Conservation (phyloP, 2,329 filamentous ascomycete genomes). For the Monosporascus sp. region DNA sequence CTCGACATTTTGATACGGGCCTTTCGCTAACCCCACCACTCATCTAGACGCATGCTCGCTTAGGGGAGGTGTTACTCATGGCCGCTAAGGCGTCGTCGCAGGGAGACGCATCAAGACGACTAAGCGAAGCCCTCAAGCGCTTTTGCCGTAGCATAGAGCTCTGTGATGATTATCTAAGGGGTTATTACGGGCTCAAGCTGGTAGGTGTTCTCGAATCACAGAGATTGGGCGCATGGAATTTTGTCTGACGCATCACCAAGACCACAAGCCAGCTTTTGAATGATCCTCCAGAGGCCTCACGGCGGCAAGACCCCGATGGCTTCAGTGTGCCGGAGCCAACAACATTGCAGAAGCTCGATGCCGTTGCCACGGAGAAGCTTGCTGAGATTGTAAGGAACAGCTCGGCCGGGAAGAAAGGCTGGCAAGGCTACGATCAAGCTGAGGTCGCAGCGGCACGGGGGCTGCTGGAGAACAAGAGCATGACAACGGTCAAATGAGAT, state of each 20-base stretch:
- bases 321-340: conserved; percentile 50
- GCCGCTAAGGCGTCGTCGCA: conserved; percentile 45
- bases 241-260: conserved; percentile 30
- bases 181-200: conserved; percentile 86
- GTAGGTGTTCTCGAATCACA: conserved; percentile 37
- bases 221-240: neutral
- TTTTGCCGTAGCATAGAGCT: conserved; percentile 91
- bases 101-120: conserved; percentile 42
- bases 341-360: conserved; percentile 63
- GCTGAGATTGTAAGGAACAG: conserved; percentile 68
- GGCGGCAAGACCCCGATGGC: conserved; percentile 42
- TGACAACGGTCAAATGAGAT: conserved; percentile 38
- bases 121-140: conserved; percentile 72
- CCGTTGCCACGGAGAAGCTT: conserved; percentile 68
- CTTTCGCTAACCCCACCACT: conserved; percentile 21
- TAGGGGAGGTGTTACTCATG: conserved; percentile 80
- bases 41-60: conserved; percentile 72
- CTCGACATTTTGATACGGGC: neutral
- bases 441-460: conserved; percentile 69
- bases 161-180: conserved; percentile 86
- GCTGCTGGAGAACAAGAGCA: conserved; percentile 53
- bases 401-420: conserved; percentile 55
- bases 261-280: conserved; percentile 46
- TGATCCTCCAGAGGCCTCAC: conserved; percentile 37
- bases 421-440: conserved; percentile 66